Evolutionary conservation across 768 basidiomycete genomes (phyloP), one percentile per base, ranked within the genome.

Genomic region (Boletus sp.): DNA sequence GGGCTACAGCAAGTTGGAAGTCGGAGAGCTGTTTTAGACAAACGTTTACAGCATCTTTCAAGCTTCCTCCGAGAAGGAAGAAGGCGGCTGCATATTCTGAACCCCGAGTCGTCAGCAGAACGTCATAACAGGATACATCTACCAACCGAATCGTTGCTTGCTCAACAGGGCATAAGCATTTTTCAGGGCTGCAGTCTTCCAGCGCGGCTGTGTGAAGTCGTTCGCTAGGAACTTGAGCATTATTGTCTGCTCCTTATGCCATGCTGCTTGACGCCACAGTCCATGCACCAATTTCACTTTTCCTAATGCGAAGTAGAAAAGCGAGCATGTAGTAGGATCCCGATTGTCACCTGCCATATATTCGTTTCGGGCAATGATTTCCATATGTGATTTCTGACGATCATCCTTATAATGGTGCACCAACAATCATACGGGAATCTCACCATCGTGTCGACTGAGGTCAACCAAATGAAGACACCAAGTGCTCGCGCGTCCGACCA

Each of bases 31-130:
- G 91, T 60, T 83, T 88, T 27, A 97, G 66, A 68, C 93, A 95
- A 19, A 99, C 88, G 59, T 83, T 89, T 32, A 94, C 89, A 3
- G 96, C 95, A 60, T 98, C 97, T 70, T 88, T 90, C 34, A 96
- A 72, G 40, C 86, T 84, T 23, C 85, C 87, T 8, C 93, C 96
- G 0, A 99, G 81, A 39, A 99, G 77, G 76, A 99, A 99, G 74
- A 99, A 99, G 1, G 94, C 95, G 0, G 94, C 94, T n/a, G 97
- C 95, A 65, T 98, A 98, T 67, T 93, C 97, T 98, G 66, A 13
- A 19, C n/a, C 19, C 8, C 52, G 17, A 23, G 30, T 25, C 27
- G 49, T 59, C 27, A 66, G 40, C 29, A 40, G 39, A 46, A 47
- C n/a, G 25, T 23, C 13, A 27, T 19, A 7, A 41, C 30, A 30